Evolutionary conservation across 345 rosid species (phyloP).

Genomic region (Cardamine resedifolia): DNA sequence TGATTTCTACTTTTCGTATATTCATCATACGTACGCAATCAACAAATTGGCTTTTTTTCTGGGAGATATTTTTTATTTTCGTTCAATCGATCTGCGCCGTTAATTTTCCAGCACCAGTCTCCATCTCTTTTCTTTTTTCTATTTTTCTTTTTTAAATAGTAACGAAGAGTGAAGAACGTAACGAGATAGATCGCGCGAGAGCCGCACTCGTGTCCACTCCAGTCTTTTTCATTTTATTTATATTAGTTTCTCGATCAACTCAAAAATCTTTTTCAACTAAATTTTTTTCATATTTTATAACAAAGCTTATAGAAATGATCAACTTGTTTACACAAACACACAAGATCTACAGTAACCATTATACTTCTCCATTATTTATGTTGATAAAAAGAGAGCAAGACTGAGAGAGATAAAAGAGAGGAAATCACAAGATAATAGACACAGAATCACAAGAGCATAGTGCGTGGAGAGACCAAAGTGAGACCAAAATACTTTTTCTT

Average conservation of each 20-base stretch:
- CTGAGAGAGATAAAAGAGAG: background rate
- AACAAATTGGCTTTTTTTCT: conserved; percentile 16
- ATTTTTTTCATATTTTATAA: background rate
- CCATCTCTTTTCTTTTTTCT: background rate
- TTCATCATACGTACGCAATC: conserved; percentile 24
- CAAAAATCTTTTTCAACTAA: background rate
- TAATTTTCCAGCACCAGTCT: background rate
- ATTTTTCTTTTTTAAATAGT: background rate
- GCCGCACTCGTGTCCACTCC: conserved; percentile 23
- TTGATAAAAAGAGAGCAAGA: background rate
- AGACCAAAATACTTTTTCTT: conserved; percentile 1
- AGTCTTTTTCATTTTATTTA: conserved; percentile 2
- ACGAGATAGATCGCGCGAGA: conserved; percentile 22
- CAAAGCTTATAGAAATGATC: conserved; percentile 2
- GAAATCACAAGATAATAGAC: conserved; percentile 11
- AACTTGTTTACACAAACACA: conserved; percentile 1
- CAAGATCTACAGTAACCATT: conserved; percentile 12
- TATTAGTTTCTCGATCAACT: background rate
- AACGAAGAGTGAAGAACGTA: background rate
- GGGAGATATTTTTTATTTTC: conserved; percentile 21
- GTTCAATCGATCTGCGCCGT: conserved; percentile 29
- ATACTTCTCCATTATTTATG: conserved; percentile 34
- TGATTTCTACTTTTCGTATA: conserved; percentile 7
- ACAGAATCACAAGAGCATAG: conserved; percentile 3
- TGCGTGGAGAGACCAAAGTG: background rate